A percentile compares a stretch with the other conserved stretches of the same genome.
These are phyloP conservation scores for Diaporthe amygdali DNA, from an alignment of 2,329 filamentous ascomycete genomes.

Conservation along the genomic window DNA sequence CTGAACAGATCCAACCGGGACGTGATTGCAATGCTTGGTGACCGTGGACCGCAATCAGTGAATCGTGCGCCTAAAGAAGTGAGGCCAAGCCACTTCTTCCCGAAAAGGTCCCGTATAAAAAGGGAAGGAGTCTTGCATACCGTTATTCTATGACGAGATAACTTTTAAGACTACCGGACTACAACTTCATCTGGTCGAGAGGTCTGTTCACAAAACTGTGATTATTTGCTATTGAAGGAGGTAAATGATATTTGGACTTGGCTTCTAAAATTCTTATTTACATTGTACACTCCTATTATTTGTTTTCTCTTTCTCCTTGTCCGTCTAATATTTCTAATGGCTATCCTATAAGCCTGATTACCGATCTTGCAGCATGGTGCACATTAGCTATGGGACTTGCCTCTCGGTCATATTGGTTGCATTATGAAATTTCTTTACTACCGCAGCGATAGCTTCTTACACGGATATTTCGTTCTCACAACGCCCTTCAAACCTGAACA, in stretches of 20 bases:
- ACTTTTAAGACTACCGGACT: no score
- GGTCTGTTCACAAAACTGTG: no score
- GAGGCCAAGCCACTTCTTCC: background rate
- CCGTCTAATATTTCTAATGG: background rate
- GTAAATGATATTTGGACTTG: no score
- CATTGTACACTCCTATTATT: no score
- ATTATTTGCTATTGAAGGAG: no score
- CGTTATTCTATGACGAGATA: accelerated
- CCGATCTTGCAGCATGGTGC: background rate
- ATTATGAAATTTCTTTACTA: background rate
- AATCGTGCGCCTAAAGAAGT: background rate
- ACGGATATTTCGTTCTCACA: background rate
- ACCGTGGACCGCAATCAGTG: background rate
- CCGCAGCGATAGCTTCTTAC: background rate
- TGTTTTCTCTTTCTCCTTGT: no score
- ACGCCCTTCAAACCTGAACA: background rate
- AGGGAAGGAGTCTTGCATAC: background rate
- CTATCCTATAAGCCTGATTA: background rate
- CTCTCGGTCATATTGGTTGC: background rate
- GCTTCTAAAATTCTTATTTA: no score
- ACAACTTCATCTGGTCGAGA: no score
- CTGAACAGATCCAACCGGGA: background rate
- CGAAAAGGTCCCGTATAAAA: background rate
- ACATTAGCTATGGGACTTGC: background rate
- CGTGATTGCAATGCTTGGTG: background rate